Conservation (phyloP, 2,329 filamentous ascomycete species). For the Aspergillus alliaceus region DNA sequence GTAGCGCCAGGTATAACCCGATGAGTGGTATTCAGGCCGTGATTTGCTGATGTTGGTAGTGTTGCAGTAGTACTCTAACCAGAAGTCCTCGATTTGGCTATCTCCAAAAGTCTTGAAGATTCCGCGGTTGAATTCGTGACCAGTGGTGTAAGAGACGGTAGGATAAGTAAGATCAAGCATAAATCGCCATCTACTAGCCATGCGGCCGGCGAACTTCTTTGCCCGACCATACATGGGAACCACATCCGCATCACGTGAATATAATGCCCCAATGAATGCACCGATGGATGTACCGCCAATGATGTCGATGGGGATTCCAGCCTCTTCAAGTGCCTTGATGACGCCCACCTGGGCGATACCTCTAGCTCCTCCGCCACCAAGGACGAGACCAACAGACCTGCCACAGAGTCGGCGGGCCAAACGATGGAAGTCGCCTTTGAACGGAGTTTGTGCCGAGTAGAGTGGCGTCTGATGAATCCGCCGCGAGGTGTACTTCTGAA, state of each 20-base stretch:
- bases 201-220: slow-evolving; percentile 97
- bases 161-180: slow-evolving; percentile 94
- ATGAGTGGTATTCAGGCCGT: slow-evolving; percentile 87
- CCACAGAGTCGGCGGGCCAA: slow-evolving; percentile 87
- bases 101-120: slow-evolving; percentile 99
- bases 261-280: slow-evolving; percentile 89
- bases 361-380: slow-evolving; percentile 89
- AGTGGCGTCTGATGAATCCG: slow-evolving; percentile 83
- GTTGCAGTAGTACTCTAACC: slow-evolving; percentile 98
- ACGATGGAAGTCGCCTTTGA: slow-evolving; percentile 95
- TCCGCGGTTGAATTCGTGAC: slow-evolving; percentile 97
- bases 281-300: slow-evolving; percentile 96
- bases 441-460: slow-evolving; percentile 87
- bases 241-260: slow-evolving; percentile 92
- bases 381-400: slow-evolving; percentile 89
- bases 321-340: slow-evolving; percentile 92
- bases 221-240: slow-evolving; percentile 95
- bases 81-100: slow-evolving; percentile 97
- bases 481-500: slow-evolving; percentile 96
- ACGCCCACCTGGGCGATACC: slow-evolving; percentile 92
- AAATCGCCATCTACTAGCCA: slow-evolving; percentile 99
- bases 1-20: slow-evolving; percentile 96
- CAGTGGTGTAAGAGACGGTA: slow-evolving; percentile 93
- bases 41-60: slow-evolving; percentile 98
- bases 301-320: slow-evolving; percentile 92